Conservation (phyloP, 805 yeast species). For the Ogataea chonburiensis region DNA sequence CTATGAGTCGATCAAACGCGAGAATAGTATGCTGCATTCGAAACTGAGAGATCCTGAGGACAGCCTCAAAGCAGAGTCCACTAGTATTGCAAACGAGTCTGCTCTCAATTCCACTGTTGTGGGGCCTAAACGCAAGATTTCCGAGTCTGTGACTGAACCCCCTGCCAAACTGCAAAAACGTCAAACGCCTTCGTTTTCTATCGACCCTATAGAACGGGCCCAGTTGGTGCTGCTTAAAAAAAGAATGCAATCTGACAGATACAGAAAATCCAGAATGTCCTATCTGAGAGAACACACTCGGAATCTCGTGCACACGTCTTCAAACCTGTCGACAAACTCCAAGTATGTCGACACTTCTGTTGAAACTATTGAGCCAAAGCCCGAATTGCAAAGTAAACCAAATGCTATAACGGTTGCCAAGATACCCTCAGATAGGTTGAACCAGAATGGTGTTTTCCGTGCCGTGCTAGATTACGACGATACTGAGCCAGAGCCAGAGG, state of each 20-base stretch:
- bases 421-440: conserved; percentile 25
- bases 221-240: conserved; percentile 32
- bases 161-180: conserved; percentile 2
- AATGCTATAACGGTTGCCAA: conserved; percentile 1
- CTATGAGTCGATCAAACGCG: conserved; percentile 28
- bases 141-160: neutral
- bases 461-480: conserved; percentile 21
- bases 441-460: conserved; percentile 28
- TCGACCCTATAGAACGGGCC: conserved; percentile 36
- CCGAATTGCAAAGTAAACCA: conserved; percentile 8
- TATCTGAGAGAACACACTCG: conserved; percentile 38
- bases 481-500: conserved; percentile 8
- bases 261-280: conserved; percentile 45
- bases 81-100: conserved; percentile 11
- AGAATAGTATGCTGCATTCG: conserved; percentile 20
- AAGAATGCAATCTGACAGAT: conserved; percentile 43
- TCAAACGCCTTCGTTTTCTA: conserved; percentile 13
- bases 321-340: conserved; percentile 15
- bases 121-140: conserved; percentile 6
- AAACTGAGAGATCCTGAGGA: conserved; percentile 16
- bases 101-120: conserved; percentile 1
- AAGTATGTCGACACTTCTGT: conserved; percentile 25
- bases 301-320: conserved; percentile 23
- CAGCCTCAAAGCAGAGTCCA: conserved; percentile 16
- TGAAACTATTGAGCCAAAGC: conserved; percentile 20